phyloP scores from a whole-genome alignment of 1,139 yeast species.

The Candida tropicalis region DNA sequence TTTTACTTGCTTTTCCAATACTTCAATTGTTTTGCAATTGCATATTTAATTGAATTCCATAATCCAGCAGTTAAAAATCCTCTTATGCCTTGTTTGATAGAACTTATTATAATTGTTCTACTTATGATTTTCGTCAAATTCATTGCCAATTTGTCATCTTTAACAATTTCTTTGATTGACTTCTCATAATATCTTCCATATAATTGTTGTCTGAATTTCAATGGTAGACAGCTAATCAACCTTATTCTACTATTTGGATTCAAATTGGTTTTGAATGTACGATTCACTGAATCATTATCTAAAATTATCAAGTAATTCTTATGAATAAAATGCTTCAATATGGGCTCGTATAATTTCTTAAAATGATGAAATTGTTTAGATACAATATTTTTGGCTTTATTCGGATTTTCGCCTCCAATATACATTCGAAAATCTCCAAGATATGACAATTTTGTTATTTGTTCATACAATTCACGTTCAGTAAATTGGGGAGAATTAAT shows the following conservation, averaged over 20 bases:
- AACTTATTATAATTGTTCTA: conserved; percentile 67
- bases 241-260: conserved; percentile 25
- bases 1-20: conserved; percentile 26
- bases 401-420: conserved; percentile 90
- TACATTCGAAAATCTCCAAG: conserved; percentile 89
- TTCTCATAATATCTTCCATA: conserved; percentile 42
- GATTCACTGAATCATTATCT: conserved; percentile 19
- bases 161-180: conserved; percentile 26
- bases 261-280: conserved; percentile 23
- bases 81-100: conserved; percentile 74
- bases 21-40: conserved; percentile 65
- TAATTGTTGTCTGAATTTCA: conserved; percentile 50
- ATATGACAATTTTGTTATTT: conserved; percentile 81
- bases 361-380: conserved; percentile 71
- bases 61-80: conserved; percentile 90
- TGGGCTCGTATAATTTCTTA: conserved; percentile 70
- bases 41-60: conserved; percentile 69
- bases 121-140: conserved; percentile 51
- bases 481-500: conserved; percentile 42
- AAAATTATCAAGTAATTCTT: conserved; percentile 22
- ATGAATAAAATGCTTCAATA: conserved; percentile 33
- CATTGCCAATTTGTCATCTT: conserved; percentile 28
- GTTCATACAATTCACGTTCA: conserved; percentile 69
- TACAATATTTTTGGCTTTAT: conserved; percentile 85
- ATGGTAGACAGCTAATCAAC: conserved; percentile 50